Conservation (phyloP, 495 filamentous ascomycete species). For the Hypoxylon fragiforme region DNA sequence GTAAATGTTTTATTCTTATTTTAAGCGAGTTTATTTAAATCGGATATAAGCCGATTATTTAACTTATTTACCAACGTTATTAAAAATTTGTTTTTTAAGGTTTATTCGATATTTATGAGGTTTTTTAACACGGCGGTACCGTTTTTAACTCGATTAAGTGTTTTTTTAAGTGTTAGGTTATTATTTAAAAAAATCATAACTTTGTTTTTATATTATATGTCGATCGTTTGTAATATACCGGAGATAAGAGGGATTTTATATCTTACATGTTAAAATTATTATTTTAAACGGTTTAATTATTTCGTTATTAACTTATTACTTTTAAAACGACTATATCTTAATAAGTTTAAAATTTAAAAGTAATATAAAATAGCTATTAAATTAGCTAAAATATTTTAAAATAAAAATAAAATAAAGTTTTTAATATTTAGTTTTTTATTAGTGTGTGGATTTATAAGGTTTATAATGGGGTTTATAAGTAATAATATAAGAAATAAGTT, state of each 20-base stretch:
- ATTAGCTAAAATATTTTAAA: neutral
- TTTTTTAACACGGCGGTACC: neutral
- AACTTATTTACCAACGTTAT: neutral
- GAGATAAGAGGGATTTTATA: neutral
- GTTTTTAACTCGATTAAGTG: neutral
- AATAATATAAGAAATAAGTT: too few species aligned
- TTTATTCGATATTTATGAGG: neutral
- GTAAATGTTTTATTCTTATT: neutral
- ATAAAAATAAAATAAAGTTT: neutral
- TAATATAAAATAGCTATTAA: neutral
- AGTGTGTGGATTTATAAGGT: too few species aligned
- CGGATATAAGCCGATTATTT: neutral
- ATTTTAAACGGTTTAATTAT: neutral
- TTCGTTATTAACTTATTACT: neutral
- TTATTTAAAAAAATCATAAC: neutral
- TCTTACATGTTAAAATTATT: neutral
- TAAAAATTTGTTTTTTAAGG: neutral
- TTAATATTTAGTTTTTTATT: too few species aligned
- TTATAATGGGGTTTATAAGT: too few species aligned
- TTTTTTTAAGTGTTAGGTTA: neutral
- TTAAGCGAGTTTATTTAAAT: neutral
- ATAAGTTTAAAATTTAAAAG: neutral
- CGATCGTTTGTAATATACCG: neutral
- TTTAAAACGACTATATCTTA: neutral
- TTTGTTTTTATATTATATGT: neutral